These are phyloP conservation scores for Sporothrix phasma DNA, from an alignment of 2,329 filamentous ascomycete genomes.

Conservation along the genomic window DNA sequence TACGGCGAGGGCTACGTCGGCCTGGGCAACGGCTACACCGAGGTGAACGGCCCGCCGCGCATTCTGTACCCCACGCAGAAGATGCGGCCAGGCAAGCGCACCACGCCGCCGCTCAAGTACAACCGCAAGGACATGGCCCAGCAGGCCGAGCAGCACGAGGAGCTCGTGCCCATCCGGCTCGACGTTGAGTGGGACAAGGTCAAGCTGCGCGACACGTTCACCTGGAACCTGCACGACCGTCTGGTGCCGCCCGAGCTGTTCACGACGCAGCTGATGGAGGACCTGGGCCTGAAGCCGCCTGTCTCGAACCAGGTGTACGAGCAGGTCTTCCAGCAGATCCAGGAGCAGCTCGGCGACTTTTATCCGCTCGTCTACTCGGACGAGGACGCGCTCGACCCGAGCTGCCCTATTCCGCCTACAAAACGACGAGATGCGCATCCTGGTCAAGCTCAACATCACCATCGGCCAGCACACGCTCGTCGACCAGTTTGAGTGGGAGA, in stretches of 20 bases:
- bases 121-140: constrained; percentile 69
- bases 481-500: constrained; percentile 98
- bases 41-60: constrained; percentile 53
- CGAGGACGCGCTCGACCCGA: constrained; percentile 82
- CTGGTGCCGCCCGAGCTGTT: constrained; percentile 72
- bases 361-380: constrained; percentile 86
- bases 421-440: constrained; percentile 98
- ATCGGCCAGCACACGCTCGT: constrained; percentile 90
- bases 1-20: constrained; percentile 75
- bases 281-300: constrained; percentile 70
- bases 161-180: constrained; percentile 80
- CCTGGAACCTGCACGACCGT: constrained; percentile 94
- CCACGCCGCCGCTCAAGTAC: constrained; percentile 62
- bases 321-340: constrained; percentile 57
- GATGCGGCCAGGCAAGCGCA: constrained; percentile 64
- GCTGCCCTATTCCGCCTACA: constrained; percentile 85
- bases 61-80: constrained; percentile 74
- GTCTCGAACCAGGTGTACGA: constrained; percentile 54
- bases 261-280: constrained; percentile 81
- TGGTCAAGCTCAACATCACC: constrained; percentile 94
- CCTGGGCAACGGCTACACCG: constrained; percentile 79
- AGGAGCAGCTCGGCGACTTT: constrained; percentile 85
- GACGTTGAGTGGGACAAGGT: constrained; percentile 96
- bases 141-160: constrained; percentile 84
- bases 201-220: constrained; percentile 92